A percentile compares a stretch with the other conserved stretches of the same genome.
These are phyloP conservation scores for Blastobotrys proliferans DNA, from an alignment of 1,139 yeast species.

Conservation along the genomic window DNA sequence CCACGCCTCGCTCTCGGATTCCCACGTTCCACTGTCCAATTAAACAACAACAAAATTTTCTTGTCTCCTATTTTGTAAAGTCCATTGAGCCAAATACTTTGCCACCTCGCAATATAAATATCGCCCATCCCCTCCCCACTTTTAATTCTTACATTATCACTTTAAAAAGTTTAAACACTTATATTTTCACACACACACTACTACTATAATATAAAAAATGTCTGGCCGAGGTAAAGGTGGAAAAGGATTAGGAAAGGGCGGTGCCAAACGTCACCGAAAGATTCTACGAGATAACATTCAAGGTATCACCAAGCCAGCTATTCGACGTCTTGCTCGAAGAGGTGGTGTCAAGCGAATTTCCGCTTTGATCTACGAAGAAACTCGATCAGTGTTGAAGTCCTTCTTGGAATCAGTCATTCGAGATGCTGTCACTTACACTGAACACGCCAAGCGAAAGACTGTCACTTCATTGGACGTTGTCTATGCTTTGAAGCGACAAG, in stretches of 20 bases:
- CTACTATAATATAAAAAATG: too few relatives aligned
- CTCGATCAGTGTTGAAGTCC: slow-evolving; percentile 92
- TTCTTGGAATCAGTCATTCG: slow-evolving; percentile 97
- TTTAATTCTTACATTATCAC: too few relatives aligned
- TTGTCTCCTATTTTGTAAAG: too few relatives aligned
- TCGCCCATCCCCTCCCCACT: too few relatives aligned
- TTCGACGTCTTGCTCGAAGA: slow-evolving; percentile 99
- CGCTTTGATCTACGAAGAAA: slow-evolving; percentile 98
- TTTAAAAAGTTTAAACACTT: too few relatives aligned
- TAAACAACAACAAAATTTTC: too few relatives aligned
- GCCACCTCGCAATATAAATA: too few relatives aligned
- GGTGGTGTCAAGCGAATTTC: slow-evolving; percentile 99
- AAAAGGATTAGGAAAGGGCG: slow-evolving; percentile 98
- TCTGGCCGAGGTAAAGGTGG: slow-evolving; percentile 94
- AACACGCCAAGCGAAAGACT: slow-evolving; percentile 99
- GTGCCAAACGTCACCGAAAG: slow-evolving; percentile 99
- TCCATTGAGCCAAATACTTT: too few relatives aligned
- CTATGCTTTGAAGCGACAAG: slow-evolving; percentile 99
- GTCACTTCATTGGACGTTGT: slow-evolving; percentile 98
- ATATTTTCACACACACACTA: too few relatives aligned
- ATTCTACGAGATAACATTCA: slow-evolving; percentile 98
- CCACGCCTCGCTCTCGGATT: too few relatives aligned
- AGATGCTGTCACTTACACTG: slow-evolving; percentile 99
- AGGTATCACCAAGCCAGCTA: slow-evolving; percentile 99
- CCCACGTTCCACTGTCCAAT: too few relatives aligned